Base-by-base conservation (phyloP, 768 basidiomycete species). In the Fomitopsis serialis region DNA sequence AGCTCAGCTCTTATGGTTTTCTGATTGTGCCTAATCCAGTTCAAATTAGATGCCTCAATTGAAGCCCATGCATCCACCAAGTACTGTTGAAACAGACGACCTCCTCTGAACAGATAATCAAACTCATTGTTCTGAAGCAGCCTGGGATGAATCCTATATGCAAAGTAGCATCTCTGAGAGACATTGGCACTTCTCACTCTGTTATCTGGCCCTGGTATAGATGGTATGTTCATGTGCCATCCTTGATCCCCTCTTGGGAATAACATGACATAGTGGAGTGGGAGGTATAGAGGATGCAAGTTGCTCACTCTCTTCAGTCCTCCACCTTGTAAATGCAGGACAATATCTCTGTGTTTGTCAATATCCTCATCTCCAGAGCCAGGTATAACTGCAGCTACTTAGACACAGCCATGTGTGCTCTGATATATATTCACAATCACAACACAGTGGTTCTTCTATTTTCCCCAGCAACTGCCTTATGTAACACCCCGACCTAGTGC, bases 31-130 rank as follows among this genome's bases (percentile, higher is more conserved):
- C 50, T 23, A 5, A 72, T 40, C 62, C 62, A 81, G 10, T 36
- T 48, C 0, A 82, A 63, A 1, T 65, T 61, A 7, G 44, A 57
- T 21, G 79, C 76, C 2, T 82, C 77, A 24, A 70, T 60, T 0
- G 66, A 61, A 15, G 78, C 77, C 72, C 70, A 82, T 2, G 56
- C 61, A 67, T 82, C 76, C 44, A 73, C 72, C 35, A 75, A 46
- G 55, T 68, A 76, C 42, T 78, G 70, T 49, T 78, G 75, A 34
- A 81, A 70, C 0, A 82, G 67, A 22, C 62, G 62, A 1, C 71
- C 68, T 48, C 63, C 73, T 23, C 53, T 61, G 52, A 76, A 70
- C 9, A 55, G 9, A 77, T 44, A 51, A 63, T 63, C 3, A 40
- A 11, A 23, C 6, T 48, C 47, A 13, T 8, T 23, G 6, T 7